phyloP scores from a whole-genome alignment of 192 early-diverging fungal genomes.

The Spizellomyces punctatus region DNA sequence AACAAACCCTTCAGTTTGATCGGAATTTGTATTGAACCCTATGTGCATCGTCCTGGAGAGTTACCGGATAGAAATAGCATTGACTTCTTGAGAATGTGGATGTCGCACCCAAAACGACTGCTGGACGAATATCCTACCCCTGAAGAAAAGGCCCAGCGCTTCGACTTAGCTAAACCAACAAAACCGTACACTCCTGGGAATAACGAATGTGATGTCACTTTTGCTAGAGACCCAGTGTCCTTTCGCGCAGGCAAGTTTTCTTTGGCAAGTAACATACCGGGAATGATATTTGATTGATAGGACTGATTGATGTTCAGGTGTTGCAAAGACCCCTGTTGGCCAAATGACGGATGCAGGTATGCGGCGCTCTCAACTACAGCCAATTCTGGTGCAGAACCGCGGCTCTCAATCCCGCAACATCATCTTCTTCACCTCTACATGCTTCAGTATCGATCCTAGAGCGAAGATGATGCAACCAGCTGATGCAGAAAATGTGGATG shows the following conservation, averaged over 20 bases:
- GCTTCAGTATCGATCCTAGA: slow-evolving; percentile 53
- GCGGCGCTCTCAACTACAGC: slow-evolving; percentile 34
- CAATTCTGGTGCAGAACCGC: slow-evolving; percentile 42
- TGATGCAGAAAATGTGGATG: slow-evolving; percentile 46
- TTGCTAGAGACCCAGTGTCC: slow-evolving; percentile 42
- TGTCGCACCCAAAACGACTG: slow-evolving; percentile 57
- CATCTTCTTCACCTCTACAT: slow-evolving; percentile 49
- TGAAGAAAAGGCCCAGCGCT: slow-evolving; percentile 43
- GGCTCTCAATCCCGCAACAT: slow-evolving; percentile 25
- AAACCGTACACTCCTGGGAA: slow-evolving; percentile 27
- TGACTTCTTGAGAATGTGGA: slow-evolving; percentile 57
- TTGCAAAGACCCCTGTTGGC: slow-evolving; percentile 7
- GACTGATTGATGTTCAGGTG: neutral
- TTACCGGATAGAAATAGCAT: slow-evolving; percentile 55
- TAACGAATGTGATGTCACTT: slow-evolving; percentile 38
- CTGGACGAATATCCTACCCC: slow-evolving; percentile 53
- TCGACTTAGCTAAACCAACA: slow-evolving; percentile 26
- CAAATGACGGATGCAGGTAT: slow-evolving; percentile 27
- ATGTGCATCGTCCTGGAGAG: slow-evolving; percentile 41
- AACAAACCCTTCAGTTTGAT: slow-evolving; percentile 43
- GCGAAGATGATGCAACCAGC: slow-evolving; percentile 39
- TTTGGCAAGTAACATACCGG: neutral
- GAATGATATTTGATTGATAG: neutral
- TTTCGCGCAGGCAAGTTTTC: slow-evolving; percentile 38
- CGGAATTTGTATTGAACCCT: slow-evolving; percentile 61